A percentile compares a stretch with the other conserved stretches of the same genome.
Evolutionary conservation across 2,329 filamentous ascomycete genomes (phyloP).

Genomic region (Shiraia sp.): DNA sequence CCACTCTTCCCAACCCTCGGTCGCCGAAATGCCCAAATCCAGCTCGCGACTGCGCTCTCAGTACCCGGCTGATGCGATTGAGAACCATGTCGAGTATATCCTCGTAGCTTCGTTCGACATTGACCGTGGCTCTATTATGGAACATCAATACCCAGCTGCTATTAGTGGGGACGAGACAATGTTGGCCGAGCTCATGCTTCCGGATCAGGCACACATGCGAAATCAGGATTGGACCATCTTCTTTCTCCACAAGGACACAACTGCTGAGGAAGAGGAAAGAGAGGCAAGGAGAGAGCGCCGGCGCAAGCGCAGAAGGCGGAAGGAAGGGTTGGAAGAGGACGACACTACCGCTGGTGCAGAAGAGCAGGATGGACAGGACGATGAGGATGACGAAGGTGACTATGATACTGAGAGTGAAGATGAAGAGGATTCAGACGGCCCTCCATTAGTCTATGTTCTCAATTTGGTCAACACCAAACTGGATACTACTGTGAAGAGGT

Average conservation of each 20-base stretch:
- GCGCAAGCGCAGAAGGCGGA: constrained; percentile 51
- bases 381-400: constrained; percentile 51
- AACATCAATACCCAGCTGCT: constrained; percentile 92
- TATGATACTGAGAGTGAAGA: constrained; percentile 58
- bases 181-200: constrained; percentile 97
- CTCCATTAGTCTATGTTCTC: constrained; percentile 92
- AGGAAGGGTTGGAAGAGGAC: constrained; percentile 49
- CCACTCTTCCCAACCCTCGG: constrained; percentile 28
- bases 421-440: constrained; percentile 69
- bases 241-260: constrained; percentile 95
- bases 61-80: constrained; percentile 51
- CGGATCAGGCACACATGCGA: constrained; percentile 91
- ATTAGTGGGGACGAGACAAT: constrained; percentile 98
- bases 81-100: constrained; percentile 99
- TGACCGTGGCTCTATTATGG: constrained; percentile 94
- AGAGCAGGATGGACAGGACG: constrained; percentile 39
- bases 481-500: constrained; percentile 83
- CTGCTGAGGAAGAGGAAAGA: constrained; percentile 73
- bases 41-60: constrained; percentile 48
- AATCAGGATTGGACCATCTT: constrained; percentile 99
- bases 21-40: constrained; percentile 4
- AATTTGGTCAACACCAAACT: constrained; percentile 98
- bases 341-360: constrained; percentile 31
- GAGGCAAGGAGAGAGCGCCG: constrained; percentile 62
- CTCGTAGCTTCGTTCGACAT: constrained; percentile 97